These are phyloP conservation scores for Geotrichum europaeum DNA, from an alignment of 1,139 yeast species.

Conservation along the genomic window DNA sequence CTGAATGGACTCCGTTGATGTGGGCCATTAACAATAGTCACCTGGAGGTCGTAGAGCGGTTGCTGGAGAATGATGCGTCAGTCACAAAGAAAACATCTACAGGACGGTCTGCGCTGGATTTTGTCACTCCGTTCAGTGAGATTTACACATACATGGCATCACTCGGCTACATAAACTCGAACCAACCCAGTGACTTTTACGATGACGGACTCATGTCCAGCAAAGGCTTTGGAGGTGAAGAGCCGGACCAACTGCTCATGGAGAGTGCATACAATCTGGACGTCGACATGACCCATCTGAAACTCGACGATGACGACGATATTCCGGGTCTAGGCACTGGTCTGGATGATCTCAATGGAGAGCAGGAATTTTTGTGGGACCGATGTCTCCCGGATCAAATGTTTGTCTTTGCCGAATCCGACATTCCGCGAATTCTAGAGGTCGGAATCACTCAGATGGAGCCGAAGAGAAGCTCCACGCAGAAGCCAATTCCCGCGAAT, in stretches of 20 bases:
- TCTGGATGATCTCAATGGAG: conserved; percentile 21
- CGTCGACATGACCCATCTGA: conserved; percentile 30
- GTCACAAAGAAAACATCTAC: conserved; percentile 28
- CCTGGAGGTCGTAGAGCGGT: conserved; percentile 31
- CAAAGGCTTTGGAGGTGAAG: conserved; percentile 21
- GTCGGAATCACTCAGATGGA: conserved; percentile 35
- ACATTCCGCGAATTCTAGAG: conserved; percentile 37
- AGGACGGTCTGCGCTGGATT: conserved; percentile 37
- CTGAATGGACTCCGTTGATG: conserved; percentile 43
- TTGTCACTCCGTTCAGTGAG: conserved; percentile 32
- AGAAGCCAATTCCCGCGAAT: conserved; percentile 41
- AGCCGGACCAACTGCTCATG: conserved; percentile 28
- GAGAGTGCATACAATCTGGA: conserved; percentile 33
- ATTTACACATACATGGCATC: conserved; percentile 30
- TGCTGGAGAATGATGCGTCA: conserved; percentile 37
- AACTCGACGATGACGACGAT: conserved; percentile 24
- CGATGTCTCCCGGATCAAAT: conserved; percentile 38
- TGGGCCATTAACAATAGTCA: conserved; percentile 43
- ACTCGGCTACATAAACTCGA: conserved; percentile 27
- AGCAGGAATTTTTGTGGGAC: conserved; percentile 36
- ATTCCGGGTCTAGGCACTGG: conserved; percentile 15
- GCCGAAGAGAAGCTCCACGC: conserved; percentile 37
- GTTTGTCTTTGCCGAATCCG: conserved; percentile 37
- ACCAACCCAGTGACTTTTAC: conserved; percentile 31
- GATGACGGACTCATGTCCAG: conserved; percentile 24